Evolutionary conservation across 768 basidiomycete species (phyloP).

Genomic region (Asterophora lycoperdoides): DNA sequence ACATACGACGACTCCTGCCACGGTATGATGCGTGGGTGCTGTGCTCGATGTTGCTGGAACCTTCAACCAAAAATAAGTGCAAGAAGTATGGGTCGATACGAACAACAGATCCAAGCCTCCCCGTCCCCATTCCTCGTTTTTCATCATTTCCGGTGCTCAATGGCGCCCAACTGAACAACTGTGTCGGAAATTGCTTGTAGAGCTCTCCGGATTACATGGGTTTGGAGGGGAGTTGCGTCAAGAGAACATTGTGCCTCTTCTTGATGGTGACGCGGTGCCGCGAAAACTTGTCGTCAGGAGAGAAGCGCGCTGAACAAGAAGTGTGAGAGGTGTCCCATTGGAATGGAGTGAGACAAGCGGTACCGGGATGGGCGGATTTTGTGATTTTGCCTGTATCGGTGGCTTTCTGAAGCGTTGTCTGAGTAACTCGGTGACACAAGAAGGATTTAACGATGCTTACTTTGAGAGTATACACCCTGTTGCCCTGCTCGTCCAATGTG

Average conservation of each 20-base stretch:
- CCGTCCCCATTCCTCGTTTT: not conserved
- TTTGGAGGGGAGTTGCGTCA: slow-evolving; percentile 85
- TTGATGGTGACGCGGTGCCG: slow-evolving; percentile 96
- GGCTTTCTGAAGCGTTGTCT: slow-evolving; percentile 58
- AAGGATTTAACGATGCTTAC: slow-evolving; percentile 37
- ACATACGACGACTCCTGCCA: not conserved
- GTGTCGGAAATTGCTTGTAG: not conserved
- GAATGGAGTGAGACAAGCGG: slow-evolving; percentile 18
- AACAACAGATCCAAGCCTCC: slow-evolving; percentile 4
- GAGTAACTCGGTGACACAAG: not conserved
- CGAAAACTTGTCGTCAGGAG: slow-evolving; percentile 99
- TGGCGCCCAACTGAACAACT: not conserved
- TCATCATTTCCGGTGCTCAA: not conserved
- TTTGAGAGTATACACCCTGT: slow-evolving; percentile 90
- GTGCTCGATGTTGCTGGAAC: not conserved
- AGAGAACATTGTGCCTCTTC: slow-evolving; percentile 84
- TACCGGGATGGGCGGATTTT: slow-evolving; percentile 97
- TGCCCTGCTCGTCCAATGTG: slow-evolving; percentile 69
- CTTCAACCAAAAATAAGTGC: not conserved
- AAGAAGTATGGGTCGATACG: slow-evolving; percentile 6
- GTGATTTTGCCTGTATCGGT: slow-evolving; percentile 79
- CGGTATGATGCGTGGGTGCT: not conserved
- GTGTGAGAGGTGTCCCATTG: slow-evolving; percentile 4
- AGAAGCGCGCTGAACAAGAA: slow-evolving; percentile 78
- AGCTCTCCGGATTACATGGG: slow-evolving; percentile 56